phyloP scores from a whole-genome alignment of 2,329 filamentous ascomycete species.

The Diaporthe caulivora region DNA sequence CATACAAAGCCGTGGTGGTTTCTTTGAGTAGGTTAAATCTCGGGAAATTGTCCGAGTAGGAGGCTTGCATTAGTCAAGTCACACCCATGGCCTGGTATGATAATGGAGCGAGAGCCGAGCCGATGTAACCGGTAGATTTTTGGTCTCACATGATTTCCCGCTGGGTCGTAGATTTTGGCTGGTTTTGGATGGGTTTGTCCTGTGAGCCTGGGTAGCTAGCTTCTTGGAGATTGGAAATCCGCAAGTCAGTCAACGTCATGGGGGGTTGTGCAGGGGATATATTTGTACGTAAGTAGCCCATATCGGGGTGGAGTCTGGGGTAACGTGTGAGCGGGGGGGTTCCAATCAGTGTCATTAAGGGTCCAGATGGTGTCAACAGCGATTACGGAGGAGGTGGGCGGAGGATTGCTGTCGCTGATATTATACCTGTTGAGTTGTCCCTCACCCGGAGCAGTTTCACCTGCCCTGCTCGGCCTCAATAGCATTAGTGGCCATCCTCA shows the following conservation, averaged over 20 bases:
- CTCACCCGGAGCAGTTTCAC: background rate
- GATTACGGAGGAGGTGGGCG: conserved; percentile 1
- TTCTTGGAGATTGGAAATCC: background rate
- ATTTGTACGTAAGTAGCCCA: conserved; percentile 30
- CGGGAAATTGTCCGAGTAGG: conserved; percentile 1
- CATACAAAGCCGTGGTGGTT: background rate
- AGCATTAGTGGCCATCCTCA: no score
- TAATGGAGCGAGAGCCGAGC: conserved; percentile 12
- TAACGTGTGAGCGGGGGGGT: conserved; percentile 31
- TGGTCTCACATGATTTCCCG: background rate
- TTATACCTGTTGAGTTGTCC: background rate
- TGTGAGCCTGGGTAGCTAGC: background rate
- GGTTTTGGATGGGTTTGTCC: background rate
- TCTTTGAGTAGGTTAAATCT: background rate
- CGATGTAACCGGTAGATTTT: background rate
- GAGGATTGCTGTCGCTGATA: background rate
- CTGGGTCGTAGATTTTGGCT: background rate
- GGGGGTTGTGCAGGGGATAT: background rate
- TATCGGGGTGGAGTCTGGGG: conserved; percentile 32
- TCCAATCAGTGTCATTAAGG: conserved; percentile 30
- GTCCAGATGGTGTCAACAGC: conserved; percentile 29
- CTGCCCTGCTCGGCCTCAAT: no score
- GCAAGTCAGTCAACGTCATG: conserved; percentile 22
- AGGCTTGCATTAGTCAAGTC: conserved; percentile 20
- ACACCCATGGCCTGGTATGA: background rate